These are phyloP conservation scores for Vitis vinifera DNA, from an alignment of 164 flowering plant species.

Conservation along the genomic window DNA sequence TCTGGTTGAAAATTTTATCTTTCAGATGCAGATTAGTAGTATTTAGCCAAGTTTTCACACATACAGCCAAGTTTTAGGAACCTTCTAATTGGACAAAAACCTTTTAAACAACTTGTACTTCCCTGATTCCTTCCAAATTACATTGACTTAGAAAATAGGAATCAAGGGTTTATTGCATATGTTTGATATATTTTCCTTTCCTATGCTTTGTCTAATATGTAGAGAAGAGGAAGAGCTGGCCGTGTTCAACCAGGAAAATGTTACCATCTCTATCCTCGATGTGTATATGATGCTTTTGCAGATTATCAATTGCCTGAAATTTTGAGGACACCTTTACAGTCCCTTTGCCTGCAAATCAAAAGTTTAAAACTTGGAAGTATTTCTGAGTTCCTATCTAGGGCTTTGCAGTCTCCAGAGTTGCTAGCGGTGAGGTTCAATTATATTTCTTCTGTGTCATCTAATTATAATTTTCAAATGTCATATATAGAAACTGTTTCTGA, in stretches of 20 bases:
- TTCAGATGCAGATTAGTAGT: not conserved
- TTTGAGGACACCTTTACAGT: slow-evolving; percentile 93
- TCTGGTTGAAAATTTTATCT: slow-evolving; percentile 14
- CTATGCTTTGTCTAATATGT: slow-evolving; percentile 12
- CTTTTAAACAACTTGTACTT: no score
- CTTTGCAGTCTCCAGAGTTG: slow-evolving; percentile 85
- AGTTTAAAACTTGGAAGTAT: slow-evolving; percentile 91
- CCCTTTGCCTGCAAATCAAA: slow-evolving; percentile 93
- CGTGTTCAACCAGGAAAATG: slow-evolving; percentile 98
- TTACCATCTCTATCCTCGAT: slow-evolving; percentile 90
- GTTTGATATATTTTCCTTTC: not conserved
- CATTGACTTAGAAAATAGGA: no score
- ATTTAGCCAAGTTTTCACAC: no score
- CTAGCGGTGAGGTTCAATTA: slow-evolving; percentile 54
- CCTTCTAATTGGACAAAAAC: no score
- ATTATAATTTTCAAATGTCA: not conserved
- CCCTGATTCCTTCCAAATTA: no score
- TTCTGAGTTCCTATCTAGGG: slow-evolving; percentile 85
- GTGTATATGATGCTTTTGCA: slow-evolving; percentile 87
- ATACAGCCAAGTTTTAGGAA: no score
- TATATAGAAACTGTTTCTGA: not conserved
- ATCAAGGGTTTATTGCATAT: no score
- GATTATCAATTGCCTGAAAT: slow-evolving; percentile 95
- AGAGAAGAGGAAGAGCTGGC: slow-evolving; percentile 99
- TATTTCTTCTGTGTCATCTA: not conserved